Base-by-base conservation (phyloP, 129 eudicot genomes). In the Helichrysum umbraculigerum region DNA sequence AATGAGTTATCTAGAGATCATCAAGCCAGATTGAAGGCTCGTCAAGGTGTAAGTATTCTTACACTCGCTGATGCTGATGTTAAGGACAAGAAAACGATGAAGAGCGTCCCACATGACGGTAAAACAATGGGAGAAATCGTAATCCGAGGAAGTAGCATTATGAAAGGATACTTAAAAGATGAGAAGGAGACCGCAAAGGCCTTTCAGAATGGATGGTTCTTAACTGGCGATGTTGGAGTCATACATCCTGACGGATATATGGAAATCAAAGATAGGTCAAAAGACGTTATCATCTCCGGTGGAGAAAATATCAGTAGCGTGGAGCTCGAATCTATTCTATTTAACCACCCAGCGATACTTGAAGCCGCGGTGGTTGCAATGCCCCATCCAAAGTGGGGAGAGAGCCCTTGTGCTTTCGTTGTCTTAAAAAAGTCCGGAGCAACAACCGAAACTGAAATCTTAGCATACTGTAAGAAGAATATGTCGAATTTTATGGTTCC, bases 301-400 rank as follows among this genome's bases (percentile, higher is more conserved):
- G 91, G 91, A 14, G 91, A 87, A 75, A 87, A 87, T 25, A 82
- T 87, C 4, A 87, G 91, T 65, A 87, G 88, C 62, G 86, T 87
- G 56, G 91, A 87, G 50, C 78, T 87, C 5, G 91, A 87, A 74
- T 54, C 70, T 2, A 66, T 74, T n/a, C 6, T 87, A 14, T 76
- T 70, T 76, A 72, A 73, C 20, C 88, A 84, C 50, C 83, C 83
- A 0, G 81, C 73, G 3, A 75, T 87, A 75, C 78, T 84, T 3
- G 91, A 87, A 79, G 91, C 83, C n/a, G 88, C 88, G 0, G 88
- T 87, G 76, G 91, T 87, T 35, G 88, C 85, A 8, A 84, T 84
- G 91, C 85, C 91, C 2, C 86, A 87, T 34, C 78, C 85, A 0
- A 71, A 54, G 66, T 87, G 86, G 88, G 91, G 91, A 0, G 88